Evolutionary conservation across 2,329 filamentous ascomycete species (phyloP).

Genomic region (Ascocoryne sarcoides): DNA sequence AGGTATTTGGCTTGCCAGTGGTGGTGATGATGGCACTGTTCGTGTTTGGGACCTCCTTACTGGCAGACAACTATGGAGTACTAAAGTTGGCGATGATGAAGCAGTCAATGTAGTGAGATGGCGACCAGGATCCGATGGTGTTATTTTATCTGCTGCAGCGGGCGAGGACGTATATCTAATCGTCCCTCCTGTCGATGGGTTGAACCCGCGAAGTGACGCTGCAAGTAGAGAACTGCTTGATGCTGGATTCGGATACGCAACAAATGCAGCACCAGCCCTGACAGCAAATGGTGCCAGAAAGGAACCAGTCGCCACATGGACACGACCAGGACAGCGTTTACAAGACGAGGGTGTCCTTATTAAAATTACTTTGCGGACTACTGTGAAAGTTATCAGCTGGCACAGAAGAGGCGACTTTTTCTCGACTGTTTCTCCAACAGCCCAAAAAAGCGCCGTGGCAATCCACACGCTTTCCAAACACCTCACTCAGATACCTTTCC

Average conservation of each 20-base stretch:
- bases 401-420: conserved; percentile 93
- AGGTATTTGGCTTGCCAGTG: conserved; percentile 79
- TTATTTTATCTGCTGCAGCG: conserved; percentile 73
- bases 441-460: conserved; percentile 70
- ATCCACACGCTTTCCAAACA: conserved; percentile 96
- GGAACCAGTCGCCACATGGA: conserved; percentile 72
- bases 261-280: conserved; percentile 48
- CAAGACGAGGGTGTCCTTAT: conserved; percentile 72
- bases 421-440: conserved; percentile 77
- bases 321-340: conserved; percentile 63
- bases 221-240: conserved; percentile 70
- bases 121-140: conserved; percentile 74
- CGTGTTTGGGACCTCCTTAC: conserved; percentile 83
- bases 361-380: conserved; percentile 68
- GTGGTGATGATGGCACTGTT: conserved; percentile 88
- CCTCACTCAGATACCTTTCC: conserved; percentile 89
- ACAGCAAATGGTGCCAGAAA: conserved; percentile 54
- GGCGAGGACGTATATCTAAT: conserved; percentile 83
- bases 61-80: conserved; percentile 80
- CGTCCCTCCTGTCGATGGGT: conserved; percentile 56
- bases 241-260: conserved; percentile 88
- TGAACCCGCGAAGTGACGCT: conserved; percentile 57
- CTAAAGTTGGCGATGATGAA: conserved; percentile 67
- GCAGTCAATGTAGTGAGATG: conserved; percentile 82
- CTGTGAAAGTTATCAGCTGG: conserved; percentile 85